These are phyloP conservation scores for Ramalina peruviana DNA, from an alignment of 495 filamentous ascomycete genomes.

Conservation along the genomic window DNA sequence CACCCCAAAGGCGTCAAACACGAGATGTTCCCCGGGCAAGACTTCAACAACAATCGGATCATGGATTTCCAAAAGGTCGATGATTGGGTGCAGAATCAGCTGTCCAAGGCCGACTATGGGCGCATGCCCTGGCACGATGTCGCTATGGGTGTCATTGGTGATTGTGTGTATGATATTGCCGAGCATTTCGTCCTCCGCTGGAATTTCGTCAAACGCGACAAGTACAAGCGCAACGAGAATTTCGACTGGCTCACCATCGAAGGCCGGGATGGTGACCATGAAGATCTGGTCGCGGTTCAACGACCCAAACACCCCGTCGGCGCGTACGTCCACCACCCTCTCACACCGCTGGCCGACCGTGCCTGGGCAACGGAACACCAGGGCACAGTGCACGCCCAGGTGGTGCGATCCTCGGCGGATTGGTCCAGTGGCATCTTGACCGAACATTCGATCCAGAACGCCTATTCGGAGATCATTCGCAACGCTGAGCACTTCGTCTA, in stretches of 20 bases:
- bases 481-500: conserved; percentile 86
- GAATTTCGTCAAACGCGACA: conserved; percentile 96
- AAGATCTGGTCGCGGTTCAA: conserved; percentile 78
- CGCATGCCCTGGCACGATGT: conserved; percentile 99
- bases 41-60: conserved; percentile 90
- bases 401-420: conserved; percentile 75
- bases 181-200: conserved; percentile 92
- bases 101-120: conserved; percentile 84
- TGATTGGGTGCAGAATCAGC: conserved; percentile 84
- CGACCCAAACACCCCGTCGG: conserved; percentile 75
- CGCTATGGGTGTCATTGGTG: conserved; percentile 74
- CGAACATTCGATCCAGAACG: conserved; percentile 86
- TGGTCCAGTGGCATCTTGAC: conserved; percentile 91
- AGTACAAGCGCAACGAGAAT: conserved; percentile 73
- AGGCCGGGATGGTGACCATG: conserved; percentile 65
- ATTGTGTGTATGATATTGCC: conserved; percentile 85
- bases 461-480: conserved; percentile 72
- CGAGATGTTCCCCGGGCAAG: conserved; percentile 89
- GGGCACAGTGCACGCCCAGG: conserved; percentile 67
- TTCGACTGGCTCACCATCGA: conserved; percentile 75
- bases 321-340: conserved; percentile 70
- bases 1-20: conserved; percentile 70
- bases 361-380: conserved; percentile 34
- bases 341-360: conserved; percentile 43
- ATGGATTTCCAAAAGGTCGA: conserved; percentile 88